Percentiles rank a stretch among this genome's conserved stretches.
These are phyloP conservation scores for Schizothecium vesticola DNA, from an alignment of 495 filamentous ascomycete species.

Conservation along the genomic window DNA sequence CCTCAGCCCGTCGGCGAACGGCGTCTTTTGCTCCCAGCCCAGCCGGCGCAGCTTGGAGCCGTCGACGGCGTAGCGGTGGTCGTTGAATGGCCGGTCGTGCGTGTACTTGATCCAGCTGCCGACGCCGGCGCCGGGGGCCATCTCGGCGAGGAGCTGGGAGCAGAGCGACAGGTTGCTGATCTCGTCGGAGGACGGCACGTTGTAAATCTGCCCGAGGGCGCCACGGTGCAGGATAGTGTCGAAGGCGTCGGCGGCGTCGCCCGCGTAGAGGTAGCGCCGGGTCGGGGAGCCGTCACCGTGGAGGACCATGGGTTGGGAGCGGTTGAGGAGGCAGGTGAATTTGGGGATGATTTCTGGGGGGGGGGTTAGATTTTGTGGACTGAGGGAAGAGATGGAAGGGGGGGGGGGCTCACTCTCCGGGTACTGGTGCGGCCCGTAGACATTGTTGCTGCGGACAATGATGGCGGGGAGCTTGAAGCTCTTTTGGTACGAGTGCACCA, in stretches of 20 bases:
- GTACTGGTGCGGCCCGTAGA: conserved; percentile 74
- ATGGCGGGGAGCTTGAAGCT: conserved; percentile 66
- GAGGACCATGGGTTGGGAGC: conserved; percentile 52
- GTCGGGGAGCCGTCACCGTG: conserved; percentile 66
- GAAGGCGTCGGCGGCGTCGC: conserved; percentile 70
- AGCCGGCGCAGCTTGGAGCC: conserved; percentile 57
- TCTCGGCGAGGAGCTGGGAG: conserved; percentile 48
- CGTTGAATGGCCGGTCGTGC: conserved; percentile 67
- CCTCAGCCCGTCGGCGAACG: conserved; percentile 55
- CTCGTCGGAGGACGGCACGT: conserved; percentile 64
- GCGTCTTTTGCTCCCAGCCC: conserved; percentile 61
- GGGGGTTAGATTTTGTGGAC: background rate
- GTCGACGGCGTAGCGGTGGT: conserved; percentile 63
- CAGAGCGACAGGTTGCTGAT: conserved; percentile 60
- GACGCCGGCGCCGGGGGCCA: conserved; percentile 42
- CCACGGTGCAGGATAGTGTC: conserved; percentile 73
- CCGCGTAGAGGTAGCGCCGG: conserved; percentile 64
- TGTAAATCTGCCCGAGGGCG: conserved; percentile 61
- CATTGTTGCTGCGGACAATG: conserved; percentile 71
- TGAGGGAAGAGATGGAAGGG: background rate
- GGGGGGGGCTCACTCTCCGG: conserved; percentile 58
- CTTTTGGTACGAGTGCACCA: conserved; percentile 68
- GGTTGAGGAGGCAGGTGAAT: conserved; percentile 60
- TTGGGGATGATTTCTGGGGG: conserved; percentile 67
- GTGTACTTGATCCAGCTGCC: conserved; percentile 59